A percentile compares a stretch with the other conserved stretches of the same genome.
phyloP scores from a whole-genome alignment of 2,329 filamentous ascomycete genomes.

The Penicillium freii region DNA sequence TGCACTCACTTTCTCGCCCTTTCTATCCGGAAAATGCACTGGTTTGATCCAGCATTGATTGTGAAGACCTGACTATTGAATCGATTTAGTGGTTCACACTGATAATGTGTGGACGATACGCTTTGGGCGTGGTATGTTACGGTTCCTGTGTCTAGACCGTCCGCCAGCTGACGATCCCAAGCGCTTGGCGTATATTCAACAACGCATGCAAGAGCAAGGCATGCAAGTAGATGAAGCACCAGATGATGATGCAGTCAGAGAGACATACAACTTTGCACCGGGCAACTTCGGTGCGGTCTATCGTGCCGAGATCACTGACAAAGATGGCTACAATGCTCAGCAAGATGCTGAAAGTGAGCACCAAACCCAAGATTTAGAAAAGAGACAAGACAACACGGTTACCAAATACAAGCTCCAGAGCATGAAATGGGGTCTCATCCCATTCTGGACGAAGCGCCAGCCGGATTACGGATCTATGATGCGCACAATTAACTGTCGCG shows the following conservation, averaged over 20 bases:
- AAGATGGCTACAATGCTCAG: slow-evolving; percentile 41
- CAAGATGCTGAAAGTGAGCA: slow-evolving; percentile 18
- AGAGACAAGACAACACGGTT: slow-evolving; percentile 24
- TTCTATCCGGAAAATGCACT: background rate
- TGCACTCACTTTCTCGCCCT: background rate
- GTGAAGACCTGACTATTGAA: background rate
- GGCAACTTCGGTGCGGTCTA: slow-evolving; percentile 84
- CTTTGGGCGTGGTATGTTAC: slow-evolving; percentile 57
- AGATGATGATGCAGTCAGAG: slow-evolving; percentile 66
- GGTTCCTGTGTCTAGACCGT: background rate
- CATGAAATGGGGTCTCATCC: slow-evolving; percentile 95
- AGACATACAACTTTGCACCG: slow-evolving; percentile 90
- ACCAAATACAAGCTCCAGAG: slow-evolving; percentile 77
- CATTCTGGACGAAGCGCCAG: slow-evolving; percentile 86
- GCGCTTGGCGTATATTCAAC: slow-evolving; percentile 74
- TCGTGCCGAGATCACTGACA: slow-evolving; percentile 67
- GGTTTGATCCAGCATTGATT: background rate
- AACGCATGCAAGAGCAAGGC: slow-evolving; percentile 68
- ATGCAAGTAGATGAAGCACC: slow-evolving; percentile 72
- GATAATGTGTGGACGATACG: slow-evolving; percentile 68
- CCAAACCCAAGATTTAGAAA: slow-evolving; percentile 17
- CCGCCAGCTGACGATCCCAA: slow-evolving; percentile 38
- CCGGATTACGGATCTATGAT: slow-evolving; percentile 74
- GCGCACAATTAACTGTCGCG: slow-evolving; percentile 92
- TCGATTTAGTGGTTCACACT: background rate